A percentile compares a stretch with the other conserved stretches of the same genome.
Evolutionary conservation across 352 stramenopile genomes (phyloP).

Genomic region (Phytopythium sindhum): DNA sequence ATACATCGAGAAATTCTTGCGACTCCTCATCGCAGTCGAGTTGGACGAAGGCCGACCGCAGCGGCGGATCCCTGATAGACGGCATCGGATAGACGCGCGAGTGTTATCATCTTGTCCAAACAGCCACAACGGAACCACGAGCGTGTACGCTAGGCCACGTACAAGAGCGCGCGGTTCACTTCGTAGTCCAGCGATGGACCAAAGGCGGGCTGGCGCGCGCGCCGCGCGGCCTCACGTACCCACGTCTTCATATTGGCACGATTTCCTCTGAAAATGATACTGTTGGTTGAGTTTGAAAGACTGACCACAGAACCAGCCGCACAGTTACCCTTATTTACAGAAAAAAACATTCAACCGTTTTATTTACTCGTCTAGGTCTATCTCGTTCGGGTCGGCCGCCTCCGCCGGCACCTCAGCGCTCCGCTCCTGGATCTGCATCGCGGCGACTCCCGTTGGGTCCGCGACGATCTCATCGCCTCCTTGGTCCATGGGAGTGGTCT

Average conservation of each 20-base stretch:
- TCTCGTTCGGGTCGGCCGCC: constrained; percentile 28
- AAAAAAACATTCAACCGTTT: background rate
- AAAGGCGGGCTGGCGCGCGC: constrained; percentile 38
- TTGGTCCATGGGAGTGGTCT: background rate
- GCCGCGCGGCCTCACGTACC: constrained; percentile 59
- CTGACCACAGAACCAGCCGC: background rate
- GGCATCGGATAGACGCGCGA: background rate
- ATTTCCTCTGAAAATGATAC: background rate
- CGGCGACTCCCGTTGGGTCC: background rate
- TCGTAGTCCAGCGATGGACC: constrained; percentile 61
- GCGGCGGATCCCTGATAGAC: constrained; percentile 46
- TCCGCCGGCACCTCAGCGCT: background rate
- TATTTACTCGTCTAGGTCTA: constrained; percentile 30
- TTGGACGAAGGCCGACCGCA: constrained; percentile 64
- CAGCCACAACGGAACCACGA: background rate
- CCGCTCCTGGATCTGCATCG: constrained; percentile 11
- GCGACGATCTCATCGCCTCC: background rate
- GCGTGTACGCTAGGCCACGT: background rate
- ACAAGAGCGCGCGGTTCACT: constrained; percentile 56
- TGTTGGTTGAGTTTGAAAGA: too few relatives aligned
- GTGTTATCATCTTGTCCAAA: background rate
- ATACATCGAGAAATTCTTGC: constrained; percentile 63
- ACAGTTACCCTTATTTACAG: background rate
- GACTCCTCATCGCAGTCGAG: constrained; percentile 78
- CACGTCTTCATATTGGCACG: constrained; percentile 62